phyloP scores from a whole-genome alignment of 306 rosid genomes.

The Hippophae gyantsensis region DNA sequence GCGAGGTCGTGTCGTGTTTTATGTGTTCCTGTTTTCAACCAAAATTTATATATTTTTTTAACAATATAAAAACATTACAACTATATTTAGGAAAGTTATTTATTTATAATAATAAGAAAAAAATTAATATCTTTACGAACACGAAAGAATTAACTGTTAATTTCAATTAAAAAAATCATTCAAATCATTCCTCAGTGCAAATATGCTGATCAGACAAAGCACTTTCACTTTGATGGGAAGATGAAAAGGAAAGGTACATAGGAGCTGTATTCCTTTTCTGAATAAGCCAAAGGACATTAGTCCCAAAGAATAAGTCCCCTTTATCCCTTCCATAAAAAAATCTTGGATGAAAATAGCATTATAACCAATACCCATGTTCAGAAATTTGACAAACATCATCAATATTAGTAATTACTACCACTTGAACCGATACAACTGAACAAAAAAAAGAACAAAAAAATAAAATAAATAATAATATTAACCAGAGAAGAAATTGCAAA shows the following conservation, averaged over 20 bases:
- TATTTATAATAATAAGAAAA: too few species aligned
- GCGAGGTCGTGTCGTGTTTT: not conserved
- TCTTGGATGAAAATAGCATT: conserved; percentile 32
- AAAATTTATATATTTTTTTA: too few species aligned
- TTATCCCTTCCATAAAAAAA: conserved; percentile 29
- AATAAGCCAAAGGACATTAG: conserved; percentile 36
- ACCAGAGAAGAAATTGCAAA: not conserved
- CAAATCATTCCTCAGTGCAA: not conserved
- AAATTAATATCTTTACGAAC: too few species aligned
- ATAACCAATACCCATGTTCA: conserved; percentile 21
- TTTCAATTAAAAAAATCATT: too few species aligned
- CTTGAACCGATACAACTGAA: conserved; percentile 14
- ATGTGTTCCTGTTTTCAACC: too few species aligned
- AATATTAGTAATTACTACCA: conserved; percentile 24
- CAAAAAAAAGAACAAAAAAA: conserved; percentile 1
- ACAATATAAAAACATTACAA: too few species aligned
- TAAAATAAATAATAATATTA: not conserved
- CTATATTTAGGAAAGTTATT: too few species aligned
- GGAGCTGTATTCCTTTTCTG: conserved; percentile 23
- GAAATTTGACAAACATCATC: conserved; percentile 23
- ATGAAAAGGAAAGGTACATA: conserved; percentile 28
- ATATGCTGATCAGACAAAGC: conserved; percentile 45
- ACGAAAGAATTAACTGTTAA: too few species aligned
- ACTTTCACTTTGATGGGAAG: conserved; percentile 19
- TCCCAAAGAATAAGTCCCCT: conserved; percentile 38